Base-by-base conservation (phyloP, 768 basidiomycete species). In the Russula griseocarnosa region DNA sequence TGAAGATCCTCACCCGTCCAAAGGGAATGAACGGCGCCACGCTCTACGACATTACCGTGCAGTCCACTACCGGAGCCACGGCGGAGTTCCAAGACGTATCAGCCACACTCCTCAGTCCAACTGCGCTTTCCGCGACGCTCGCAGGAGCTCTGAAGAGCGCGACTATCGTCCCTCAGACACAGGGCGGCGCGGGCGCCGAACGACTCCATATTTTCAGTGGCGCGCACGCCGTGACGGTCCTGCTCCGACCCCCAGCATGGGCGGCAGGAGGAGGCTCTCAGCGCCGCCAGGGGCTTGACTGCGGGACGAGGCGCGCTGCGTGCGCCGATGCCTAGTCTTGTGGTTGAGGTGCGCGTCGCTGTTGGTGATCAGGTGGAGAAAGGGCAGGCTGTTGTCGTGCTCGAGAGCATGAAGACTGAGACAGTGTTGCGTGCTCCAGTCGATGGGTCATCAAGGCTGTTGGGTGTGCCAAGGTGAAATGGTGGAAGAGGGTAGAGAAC, bases 371-470 rank as follows among this genome's bases (percentile, higher is more conserved):
- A 74, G 16, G 90, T 97, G 46, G 86, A 87, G 75, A 86, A 83
- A 70, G 92, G 92, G 0, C 89, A 94, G 71, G 83, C 83, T 9
- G 80, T 93, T 10, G 85, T 94, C 34, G 84, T 95, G 6, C 75
- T 96, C 71, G 94, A 96, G 77, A 96, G 94, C 71, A 98, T 97
- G 94, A 98, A 98, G 83, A 97, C 94, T 67, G 94, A 96, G 76
- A 95, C 90, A 44, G 89, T 92, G 47, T 74, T 97, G 67, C 80
- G 92, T 59, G 85, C 92, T 16, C 81, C 85, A 63, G 78, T 77
- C 9, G 77, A 81, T 42, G 94, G 93, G 76, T 86, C 6, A 86
- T 96, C 9, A 85, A 79, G 69, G 78, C 81, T 51, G 83, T 96
- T 16, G 83, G 83, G 16, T 94, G 91, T 71, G 81, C 77, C 74